Base-by-base conservation (phyloP, 2,329 filamentous ascomycete genomes). In the Aspergillus latus region DNA sequence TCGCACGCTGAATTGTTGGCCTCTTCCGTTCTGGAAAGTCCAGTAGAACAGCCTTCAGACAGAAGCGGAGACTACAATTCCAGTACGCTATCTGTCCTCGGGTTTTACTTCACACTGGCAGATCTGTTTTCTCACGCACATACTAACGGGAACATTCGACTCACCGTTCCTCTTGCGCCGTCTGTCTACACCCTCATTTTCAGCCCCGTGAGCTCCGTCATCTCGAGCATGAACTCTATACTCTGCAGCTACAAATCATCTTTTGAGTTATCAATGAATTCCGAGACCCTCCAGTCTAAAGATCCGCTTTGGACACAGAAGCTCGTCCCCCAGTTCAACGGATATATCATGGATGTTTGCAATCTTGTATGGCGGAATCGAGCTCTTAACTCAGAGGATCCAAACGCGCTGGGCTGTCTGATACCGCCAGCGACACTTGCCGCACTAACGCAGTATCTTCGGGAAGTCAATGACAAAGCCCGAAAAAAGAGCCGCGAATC, bases 261-360 rank as follows among this genome's bases (percentile, higher is more conserved):
- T 0, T 90, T 93, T 65, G 89, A 93, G 67, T 73, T 76, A 29
- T 84, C 86, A 56, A 84, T 76, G 21, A 74, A 53, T 68, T 80
- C 70, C 9, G 67, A 60, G 54, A 65, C 58, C 8, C 64, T 66
- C 52, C 76, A 68, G 59, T 67, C 64, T 63, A 70, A 63, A 46
- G 64, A 66, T 60, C 71, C 61, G n/a, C 62, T 72, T 59, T 88
- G 87, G 59, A 79, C 84, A 29, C 78, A 82, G 42, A 74, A 78
- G 32, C 83, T 88, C 54, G 83, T 91, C 42, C 83, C 85, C 61
- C 76, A 82, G 26, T 92, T 94, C 76, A 96, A 96, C 69, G 88
- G 88, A 21, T 92, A 88, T 69, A 81, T 95, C 34, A 92, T 94
- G 85, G 91, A 96, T 68, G 82, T 92, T 32, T 92, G 90, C 77